A percentile compares a stretch with the other conserved stretches of the same genome.
Conservation (phyloP, 306 rosid species). For the Elaeagnus macrophylla region DNA sequence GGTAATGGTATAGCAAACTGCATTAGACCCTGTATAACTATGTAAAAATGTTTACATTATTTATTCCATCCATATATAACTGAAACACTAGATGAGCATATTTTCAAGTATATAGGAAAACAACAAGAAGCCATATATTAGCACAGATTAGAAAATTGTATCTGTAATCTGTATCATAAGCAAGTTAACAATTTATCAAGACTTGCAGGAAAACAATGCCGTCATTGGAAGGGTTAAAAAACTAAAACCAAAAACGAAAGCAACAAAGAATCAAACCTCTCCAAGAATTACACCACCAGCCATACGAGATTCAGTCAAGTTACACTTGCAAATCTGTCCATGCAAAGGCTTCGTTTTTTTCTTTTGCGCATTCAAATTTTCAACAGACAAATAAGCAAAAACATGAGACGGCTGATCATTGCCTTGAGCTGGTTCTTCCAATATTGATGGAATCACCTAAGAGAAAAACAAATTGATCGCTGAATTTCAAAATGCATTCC, state of each 20-base stretch:
- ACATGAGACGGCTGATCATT: constrained; percentile 22
- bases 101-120: no score
- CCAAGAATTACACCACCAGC: constrained; percentile 33
- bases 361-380: constrained; percentile 20
- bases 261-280: constrained; percentile 39
- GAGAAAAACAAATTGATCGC: neutral
- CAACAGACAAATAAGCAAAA: constrained; percentile 60
- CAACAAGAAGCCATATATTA: no score
- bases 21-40: no score
- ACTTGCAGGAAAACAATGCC: neutral
- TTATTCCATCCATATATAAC: no score
- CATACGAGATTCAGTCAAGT: constrained; percentile 45
- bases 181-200: no score
- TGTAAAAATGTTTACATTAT: no score
- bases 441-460: constrained; percentile 70
- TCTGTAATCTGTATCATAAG: no score
- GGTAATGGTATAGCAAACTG: no score
- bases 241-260: neutral
- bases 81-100: no score
- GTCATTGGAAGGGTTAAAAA: neutral
- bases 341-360: constrained; percentile 17
- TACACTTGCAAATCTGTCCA: constrained; percentile 76
- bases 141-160: no score
- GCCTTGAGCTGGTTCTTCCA: constrained; percentile 22
- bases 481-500: neutral